Conservation (phyloP, 2,329 filamentous ascomycete species). For the Alternaria triticimaculans region DNA sequence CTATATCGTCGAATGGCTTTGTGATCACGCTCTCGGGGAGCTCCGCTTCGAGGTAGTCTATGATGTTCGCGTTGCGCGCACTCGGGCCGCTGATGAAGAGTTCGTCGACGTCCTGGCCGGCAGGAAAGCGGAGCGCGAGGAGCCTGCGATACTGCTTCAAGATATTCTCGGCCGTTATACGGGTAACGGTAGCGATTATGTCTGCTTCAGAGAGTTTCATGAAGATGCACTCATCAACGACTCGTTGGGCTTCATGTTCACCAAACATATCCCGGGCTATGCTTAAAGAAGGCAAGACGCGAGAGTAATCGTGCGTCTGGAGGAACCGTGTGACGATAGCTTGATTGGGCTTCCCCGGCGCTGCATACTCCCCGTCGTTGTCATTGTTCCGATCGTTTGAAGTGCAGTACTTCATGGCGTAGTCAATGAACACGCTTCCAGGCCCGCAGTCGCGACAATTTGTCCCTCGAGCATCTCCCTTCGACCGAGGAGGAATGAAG, state of each 20-base stretch:
- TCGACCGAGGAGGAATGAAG: conserved; percentile 61
- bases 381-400: conserved; percentile 60
- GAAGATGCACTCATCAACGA: conserved; percentile 58
- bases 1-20: conserved; percentile 63
- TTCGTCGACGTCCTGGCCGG: conserved; percentile 56
- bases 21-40: conserved; percentile 59
- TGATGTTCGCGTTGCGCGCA: conserved; percentile 65
- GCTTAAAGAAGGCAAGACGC: conserved; percentile 60
- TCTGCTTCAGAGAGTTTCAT: conserved; percentile 58
- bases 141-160: conserved; percentile 60
- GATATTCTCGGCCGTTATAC: conserved; percentile 66
- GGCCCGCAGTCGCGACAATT: conserved; percentile 65
- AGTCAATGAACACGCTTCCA: conserved; percentile 65
- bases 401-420: conserved; percentile 62
- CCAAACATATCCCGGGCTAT: conserved; percentile 67
- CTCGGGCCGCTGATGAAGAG: conserved; percentile 68
- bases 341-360: conserved; percentile 58
- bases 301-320: conserved; percentile 57
- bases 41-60: conserved; percentile 57
- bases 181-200: conserved; percentile 64
- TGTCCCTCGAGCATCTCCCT: conserved; percentile 47
- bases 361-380: conserved; percentile 59
- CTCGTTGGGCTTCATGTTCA: conserved; percentile 60
- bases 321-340: conserved; percentile 61
- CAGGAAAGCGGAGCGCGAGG: conserved; percentile 44